These are phyloP conservation scores for Multifurca ochricompacta DNA, from an alignment of 768 basidiomycete species.

Conservation along the genomic window DNA sequence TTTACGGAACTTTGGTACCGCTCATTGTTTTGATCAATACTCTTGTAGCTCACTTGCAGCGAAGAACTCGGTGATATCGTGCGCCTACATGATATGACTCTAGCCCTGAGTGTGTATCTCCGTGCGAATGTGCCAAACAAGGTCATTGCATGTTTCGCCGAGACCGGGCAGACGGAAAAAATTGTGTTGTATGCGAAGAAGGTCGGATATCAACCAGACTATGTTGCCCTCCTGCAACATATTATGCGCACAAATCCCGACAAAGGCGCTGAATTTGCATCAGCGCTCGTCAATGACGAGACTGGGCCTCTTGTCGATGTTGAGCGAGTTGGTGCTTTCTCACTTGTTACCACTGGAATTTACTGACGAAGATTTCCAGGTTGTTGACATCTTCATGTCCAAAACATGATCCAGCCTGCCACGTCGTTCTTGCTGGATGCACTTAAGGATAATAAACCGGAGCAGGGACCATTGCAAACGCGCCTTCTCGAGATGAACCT, in stretches of 20 bases:
- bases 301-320: slow-evolving; percentile 86
- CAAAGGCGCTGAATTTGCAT: slow-evolving; percentile 97
- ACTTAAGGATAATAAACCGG: slow-evolving; percentile 95
- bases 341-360: not conserved
- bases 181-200: slow-evolving; percentile 97
- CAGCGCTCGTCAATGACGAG: slow-evolving; percentile 90
- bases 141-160: slow-evolving; percentile 97
- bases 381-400: slow-evolving; percentile 99
- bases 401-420: slow-evolving; percentile 99
- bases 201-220: slow-evolving; percentile 90
- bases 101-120: slow-evolving; percentile 95
- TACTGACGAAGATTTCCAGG: slow-evolving; percentile 34
- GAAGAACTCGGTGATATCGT: slow-evolving; percentile 98
- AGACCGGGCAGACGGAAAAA: slow-evolving; percentile 97
- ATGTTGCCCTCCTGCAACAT: slow-evolving; percentile 86
- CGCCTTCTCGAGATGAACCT: slow-evolving; percentile 97
- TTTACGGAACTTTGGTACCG: not conserved
- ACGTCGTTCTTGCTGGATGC: slow-evolving; percentile 97
- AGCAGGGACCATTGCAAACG: slow-evolving; percentile 93
- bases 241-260: slow-evolving; percentile 95
- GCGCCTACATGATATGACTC: slow-evolving; percentile 88
- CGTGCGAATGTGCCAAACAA: slow-evolving; percentile 98
- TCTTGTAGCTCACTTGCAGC: slow-evolving; percentile 83
- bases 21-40: not conserved
- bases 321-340: slow-evolving; percentile 56